These are phyloP conservation scores for Saccharomyces eubayanus DNA, from an alignment of 805 yeast species.

Conservation along the genomic window DNA sequence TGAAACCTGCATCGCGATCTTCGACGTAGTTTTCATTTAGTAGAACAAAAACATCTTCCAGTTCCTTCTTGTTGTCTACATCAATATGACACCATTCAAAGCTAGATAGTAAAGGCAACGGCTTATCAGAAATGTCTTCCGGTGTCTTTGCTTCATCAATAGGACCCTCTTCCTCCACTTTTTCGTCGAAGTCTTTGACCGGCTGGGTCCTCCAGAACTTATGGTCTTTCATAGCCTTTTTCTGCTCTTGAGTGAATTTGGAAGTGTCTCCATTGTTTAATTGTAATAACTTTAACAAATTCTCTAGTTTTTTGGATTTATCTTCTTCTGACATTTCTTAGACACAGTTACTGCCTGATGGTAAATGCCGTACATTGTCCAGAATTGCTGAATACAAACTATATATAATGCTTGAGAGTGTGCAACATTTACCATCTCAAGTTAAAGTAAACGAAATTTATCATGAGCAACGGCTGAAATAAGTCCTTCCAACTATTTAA, in stretches of 20 bases:
- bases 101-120: conserved; percentile 63
- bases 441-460: not conserved
- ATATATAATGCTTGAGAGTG: not conserved
- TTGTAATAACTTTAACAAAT: conserved; percentile 40
- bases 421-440: not conserved
- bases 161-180: conserved; percentile 65
- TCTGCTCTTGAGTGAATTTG: conserved; percentile 47
- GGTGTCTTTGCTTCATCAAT: conserved; percentile 63
- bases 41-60: conserved; percentile 71
- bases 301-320: conserved; percentile 33
- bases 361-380: not conserved
- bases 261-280: conserved; percentile 34
- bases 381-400: not conserved
- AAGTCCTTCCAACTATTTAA: not conserved
- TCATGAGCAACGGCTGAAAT: not conserved
- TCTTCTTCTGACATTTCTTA: conserved; percentile 15
- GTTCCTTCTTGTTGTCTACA: conserved; percentile 42
- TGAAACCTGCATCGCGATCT: conserved; percentile 83
- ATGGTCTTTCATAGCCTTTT: conserved; percentile 76
- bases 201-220: conserved; percentile 99
- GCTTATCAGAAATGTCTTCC: conserved; percentile 60
- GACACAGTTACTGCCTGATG: not conserved
- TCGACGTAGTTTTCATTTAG: conserved; percentile 89
- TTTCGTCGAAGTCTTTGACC: conserved; percentile 68
- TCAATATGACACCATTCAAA: conserved; percentile 89